Conservation (phyloP, 2,329 filamentous ascomycete species). For the Verticillium nubilum region DNA sequence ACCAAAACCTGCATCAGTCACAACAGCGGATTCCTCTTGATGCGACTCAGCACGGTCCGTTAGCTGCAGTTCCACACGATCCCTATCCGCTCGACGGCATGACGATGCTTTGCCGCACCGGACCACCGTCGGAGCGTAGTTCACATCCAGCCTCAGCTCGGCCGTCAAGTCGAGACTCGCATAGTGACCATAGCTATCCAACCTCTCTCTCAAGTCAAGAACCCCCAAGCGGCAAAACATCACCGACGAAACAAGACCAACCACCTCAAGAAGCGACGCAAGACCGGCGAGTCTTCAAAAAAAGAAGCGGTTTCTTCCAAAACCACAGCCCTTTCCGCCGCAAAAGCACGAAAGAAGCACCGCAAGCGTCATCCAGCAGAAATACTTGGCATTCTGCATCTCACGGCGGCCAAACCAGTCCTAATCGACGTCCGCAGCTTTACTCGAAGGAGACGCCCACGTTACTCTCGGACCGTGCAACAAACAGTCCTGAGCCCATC, state of each 20-base stretch:
- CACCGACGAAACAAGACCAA: constrained; percentile 63
- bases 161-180: constrained; percentile 79
- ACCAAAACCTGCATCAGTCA: constrained; percentile 16
- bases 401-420: constrained; percentile 15
- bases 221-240: constrained; percentile 65
- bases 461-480: constrained; percentile 35
- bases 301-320: constrained; percentile 85
- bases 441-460: constrained; percentile 32
- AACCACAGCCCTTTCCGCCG: constrained; percentile 88
- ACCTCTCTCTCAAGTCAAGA: constrained; percentile 87
- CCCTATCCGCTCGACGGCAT: constrained; percentile 93
- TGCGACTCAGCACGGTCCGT: constrained; percentile 50
- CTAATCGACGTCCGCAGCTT: constrained; percentile 31
- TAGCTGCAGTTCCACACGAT: constrained; percentile 75
- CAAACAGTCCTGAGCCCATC: constrained; percentile 71
- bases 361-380: constrained; percentile 36
- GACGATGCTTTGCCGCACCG: constrained; percentile 91
- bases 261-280: constrained; percentile 30
- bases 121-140: constrained; percentile 51
- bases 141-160: constrained; percentile 54
- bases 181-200: constrained; percentile 85
- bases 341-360: constrained; percentile 76
- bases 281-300: constrained; percentile 63
- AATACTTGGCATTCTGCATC: constrained; percentile 53
- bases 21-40: constrained; percentile 35